Evolutionary conservation across 2,329 filamentous ascomycete genomes (phyloP).

Genomic region (Cryphonectria parasitica): DNA sequence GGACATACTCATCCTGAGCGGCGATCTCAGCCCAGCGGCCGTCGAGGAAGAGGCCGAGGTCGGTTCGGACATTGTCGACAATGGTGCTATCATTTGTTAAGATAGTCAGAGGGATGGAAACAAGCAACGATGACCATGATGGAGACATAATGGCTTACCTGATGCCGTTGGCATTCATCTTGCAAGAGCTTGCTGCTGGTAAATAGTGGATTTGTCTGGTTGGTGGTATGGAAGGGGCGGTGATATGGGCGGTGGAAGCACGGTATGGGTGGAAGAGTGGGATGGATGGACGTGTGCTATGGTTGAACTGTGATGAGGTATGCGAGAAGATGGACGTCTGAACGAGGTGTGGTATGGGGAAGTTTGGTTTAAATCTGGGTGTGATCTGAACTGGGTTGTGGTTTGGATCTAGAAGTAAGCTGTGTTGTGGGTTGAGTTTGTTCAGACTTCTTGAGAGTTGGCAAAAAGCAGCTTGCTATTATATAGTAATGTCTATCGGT

Average conservation of each 20-base stretch:
- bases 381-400: neutral
- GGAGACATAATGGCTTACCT: neutral
- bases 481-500: neutral
- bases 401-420: neutral
- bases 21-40: neutral
- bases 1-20: neutral
- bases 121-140: too few species aligned
- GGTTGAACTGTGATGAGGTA: too few species aligned
- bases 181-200: neutral
- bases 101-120: too few species aligned
- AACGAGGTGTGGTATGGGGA: too few species aligned
- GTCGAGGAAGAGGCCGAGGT: neutral
- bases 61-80: neutral
- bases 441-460: neutral
- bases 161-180: neutral
- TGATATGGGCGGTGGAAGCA: neutral
- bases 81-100: neutral
- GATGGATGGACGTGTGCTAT: too few species aligned
- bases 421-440: neutral
- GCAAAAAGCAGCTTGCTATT: neutral
- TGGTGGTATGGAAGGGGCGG: neutral
- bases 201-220: neutral
- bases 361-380: neutral
- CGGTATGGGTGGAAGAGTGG: too few species aligned
- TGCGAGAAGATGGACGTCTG: too few species aligned